Evolutionary conservation across 306 rosid genomes (phyloP), one percentile per base, ranked within the genome.

Genomic region (Cucurbita pepo): DNA sequence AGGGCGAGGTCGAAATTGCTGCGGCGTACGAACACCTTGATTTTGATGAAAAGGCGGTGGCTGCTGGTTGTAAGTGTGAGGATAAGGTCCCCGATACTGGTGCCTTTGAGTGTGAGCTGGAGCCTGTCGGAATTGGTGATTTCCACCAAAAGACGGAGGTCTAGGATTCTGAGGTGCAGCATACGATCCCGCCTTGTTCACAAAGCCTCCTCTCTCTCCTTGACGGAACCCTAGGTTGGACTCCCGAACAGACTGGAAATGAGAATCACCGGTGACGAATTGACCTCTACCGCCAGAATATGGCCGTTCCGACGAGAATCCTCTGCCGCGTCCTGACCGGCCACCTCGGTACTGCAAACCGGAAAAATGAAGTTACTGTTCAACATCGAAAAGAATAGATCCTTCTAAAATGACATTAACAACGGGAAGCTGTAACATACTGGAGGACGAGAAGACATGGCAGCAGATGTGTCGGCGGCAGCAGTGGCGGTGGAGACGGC

Each of bases 301-400:
- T 0, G 82, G 66, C n/a, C 90, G 85, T 16, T 14, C 18, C 50
- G 82, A 82, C 58, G 83, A 83, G 80, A 71, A 87, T 75, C 83
- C 84, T 73, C 96, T 76, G 19, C 69, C 60, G 57, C 77, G 55
- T 3, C 53, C 77, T 64, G 34, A 41, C 13, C 85, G 81, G 16
- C 85, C 87, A 55, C 91, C 88, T 43, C 95, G 85, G 78, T 55
- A 76, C 99, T 94, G 83, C 58, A 36, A 77, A 77, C 69, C 52
- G 44, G 45, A 59, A 18, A 56, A 71, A 51, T 1, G 14, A 73
- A 10, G 72, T 66, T 44, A 48, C 38, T 11, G 45, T 50, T 37
- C 13, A 36, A 30, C 57, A 14, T 12, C 5, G 19, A 50, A 71
- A 10, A 58, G 37, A 54, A n/a, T 22, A 52, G 71, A 8, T 44